phyloP scores from a whole-genome alignment of 2,329 filamentous ascomycete species.

The Alternaria panax region DNA sequence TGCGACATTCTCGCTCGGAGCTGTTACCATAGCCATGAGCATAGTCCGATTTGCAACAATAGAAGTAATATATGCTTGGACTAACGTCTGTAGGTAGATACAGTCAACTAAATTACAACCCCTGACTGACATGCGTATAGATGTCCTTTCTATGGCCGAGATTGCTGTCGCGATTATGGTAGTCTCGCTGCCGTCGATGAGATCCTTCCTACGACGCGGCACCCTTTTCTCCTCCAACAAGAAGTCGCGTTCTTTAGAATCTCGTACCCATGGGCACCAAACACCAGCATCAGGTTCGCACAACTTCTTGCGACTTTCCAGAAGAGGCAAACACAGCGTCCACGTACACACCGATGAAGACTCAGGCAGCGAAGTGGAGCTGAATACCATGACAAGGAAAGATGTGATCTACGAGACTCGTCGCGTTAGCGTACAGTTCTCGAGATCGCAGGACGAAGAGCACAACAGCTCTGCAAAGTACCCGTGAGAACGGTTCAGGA shows the following conservation, averaged over 20 bases:
- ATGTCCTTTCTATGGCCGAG: slow-evolving; percentile 37
- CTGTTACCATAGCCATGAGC: slow-evolving; percentile 33
- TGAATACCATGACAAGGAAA: slow-evolving; percentile 26
- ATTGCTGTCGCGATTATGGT: slow-evolving; percentile 38
- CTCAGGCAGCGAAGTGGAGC: slow-evolving; percentile 33
- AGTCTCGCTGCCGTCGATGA: slow-evolving; percentile 33
- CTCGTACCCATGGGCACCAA: slow-evolving; percentile 16
- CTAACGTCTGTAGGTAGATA: slow-evolving; percentile 33
- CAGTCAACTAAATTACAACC: background rate
- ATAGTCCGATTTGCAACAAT: slow-evolving; percentile 31
- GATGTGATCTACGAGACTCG: slow-evolving; percentile 34
- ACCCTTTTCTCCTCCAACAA: slow-evolving; percentile 29
- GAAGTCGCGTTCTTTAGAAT: slow-evolving; percentile 20
- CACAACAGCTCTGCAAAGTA: slow-evolving; percentile 1
- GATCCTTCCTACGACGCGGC: slow-evolving; percentile 30
- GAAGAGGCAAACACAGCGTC: slow-evolving; percentile 15
- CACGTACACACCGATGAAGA: slow-evolving; percentile 23
- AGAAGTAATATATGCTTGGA: slow-evolving; percentile 31
- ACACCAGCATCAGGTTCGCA: slow-evolving; percentile 15
- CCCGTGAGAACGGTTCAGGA: slow-evolving; percentile 6
- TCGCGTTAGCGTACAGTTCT: slow-evolving; percentile 31
- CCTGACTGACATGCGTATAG: slow-evolving; percentile 13
- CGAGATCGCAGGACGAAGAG: slow-evolving; percentile 17
- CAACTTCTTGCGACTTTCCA: slow-evolving; percentile 12
- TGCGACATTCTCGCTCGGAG: slow-evolving; percentile 32